phyloP scores from a whole-genome alignment of 129 eudicot genomes.

The Chrysanthemum lavandulifolium region DNA sequence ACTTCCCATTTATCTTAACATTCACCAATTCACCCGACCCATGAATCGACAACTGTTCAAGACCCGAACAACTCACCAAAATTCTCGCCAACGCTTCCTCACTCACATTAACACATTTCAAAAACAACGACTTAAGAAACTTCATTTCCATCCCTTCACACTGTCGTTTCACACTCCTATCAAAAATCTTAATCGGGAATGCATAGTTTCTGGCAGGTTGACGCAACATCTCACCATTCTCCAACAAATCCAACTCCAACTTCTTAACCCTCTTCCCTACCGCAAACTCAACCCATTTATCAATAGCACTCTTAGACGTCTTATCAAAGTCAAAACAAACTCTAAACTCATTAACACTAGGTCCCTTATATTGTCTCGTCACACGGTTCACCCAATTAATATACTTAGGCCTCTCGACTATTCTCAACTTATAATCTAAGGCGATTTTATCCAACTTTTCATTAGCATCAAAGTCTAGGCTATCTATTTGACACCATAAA shows the following conservation, averaged over 20 bases:
- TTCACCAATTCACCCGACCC: constrained; percentile 47
- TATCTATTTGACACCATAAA: constrained; percentile 43
- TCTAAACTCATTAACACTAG: constrained; percentile 36
- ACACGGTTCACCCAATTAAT: constrained; percentile 63
- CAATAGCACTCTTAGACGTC: constrained; percentile 36
- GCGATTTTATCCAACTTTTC: constrained; percentile 42
- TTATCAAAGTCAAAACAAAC: constrained; percentile 50
- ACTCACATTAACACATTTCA: constrained; percentile 53
- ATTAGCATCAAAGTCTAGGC: constrained; percentile 50
- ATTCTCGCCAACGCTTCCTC: constrained; percentile 43
- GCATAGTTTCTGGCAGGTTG: constrained; percentile 35
- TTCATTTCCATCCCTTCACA: constrained; percentile 21
- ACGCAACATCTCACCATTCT: constrained; percentile 48
- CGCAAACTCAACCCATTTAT: constrained; percentile 62
- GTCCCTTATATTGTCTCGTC: constrained; percentile 36
- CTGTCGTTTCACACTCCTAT: constrained; percentile 25
- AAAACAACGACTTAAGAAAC: constrained; percentile 40
- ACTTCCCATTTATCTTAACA: constrained; percentile 38
- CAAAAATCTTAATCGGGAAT: constrained; percentile 39
- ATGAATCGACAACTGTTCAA: constrained; percentile 38
- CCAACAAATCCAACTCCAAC: constrained; percentile 56
- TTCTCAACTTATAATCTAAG: constrained; percentile 28
- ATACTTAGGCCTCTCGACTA: constrained; percentile 40
- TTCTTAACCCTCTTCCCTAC: constrained; percentile 41
- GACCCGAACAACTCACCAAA: constrained; percentile 36